phyloP scores from a whole-genome alignment of 2,329 filamentous ascomycete genomes.

The Raffaelea ambrosiae region DNA sequence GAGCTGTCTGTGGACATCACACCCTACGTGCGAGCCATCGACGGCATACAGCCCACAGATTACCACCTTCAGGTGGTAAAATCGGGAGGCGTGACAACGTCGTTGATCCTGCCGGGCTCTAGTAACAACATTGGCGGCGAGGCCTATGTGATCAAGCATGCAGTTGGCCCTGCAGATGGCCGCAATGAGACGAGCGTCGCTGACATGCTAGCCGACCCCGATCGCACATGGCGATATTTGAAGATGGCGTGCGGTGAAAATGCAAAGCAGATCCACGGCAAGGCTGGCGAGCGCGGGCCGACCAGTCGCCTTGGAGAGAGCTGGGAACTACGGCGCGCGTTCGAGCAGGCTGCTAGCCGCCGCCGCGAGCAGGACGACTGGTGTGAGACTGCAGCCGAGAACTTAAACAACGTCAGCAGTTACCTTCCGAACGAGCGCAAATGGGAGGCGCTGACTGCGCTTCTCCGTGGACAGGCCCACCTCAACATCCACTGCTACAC shows the following conservation, averaged over 20 bases:
- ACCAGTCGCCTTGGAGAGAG: constrained; percentile 58
- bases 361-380: constrained; percentile 58
- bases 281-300: constrained; percentile 42
- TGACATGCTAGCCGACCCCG: constrained; percentile 58
- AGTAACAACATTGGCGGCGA: constrained; percentile 69
- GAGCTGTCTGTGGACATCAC: constrained; percentile 57
- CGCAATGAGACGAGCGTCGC: constrained; percentile 53
- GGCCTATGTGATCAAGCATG: constrained; percentile 60
- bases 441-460: constrained; percentile 56
- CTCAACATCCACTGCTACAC: constrained; percentile 68
- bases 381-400: constrained; percentile 60
- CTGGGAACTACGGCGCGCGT: constrained; percentile 59
- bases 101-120: constrained; percentile 57
- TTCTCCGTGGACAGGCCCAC: constrained; percentile 57
- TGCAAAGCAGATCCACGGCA: constrained; percentile 53
- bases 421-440: constrained; percentile 55
- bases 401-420: constrained; percentile 33
- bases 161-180: constrained; percentile 50
- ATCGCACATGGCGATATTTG: constrained; percentile 57
- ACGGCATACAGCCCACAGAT: constrained; percentile 55
- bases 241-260: constrained; percentile 74
- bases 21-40: constrained; percentile 59
- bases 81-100: constrained; percentile 64
- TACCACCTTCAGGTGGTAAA: constrained; percentile 61
- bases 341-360: constrained; percentile 51